Evolutionary conservation across 2,329 filamentous ascomycete genomes (phyloP), one percentile per base, ranked within the genome.

Genomic region (Teratosphaeria pseudoeucalypti): DNA sequence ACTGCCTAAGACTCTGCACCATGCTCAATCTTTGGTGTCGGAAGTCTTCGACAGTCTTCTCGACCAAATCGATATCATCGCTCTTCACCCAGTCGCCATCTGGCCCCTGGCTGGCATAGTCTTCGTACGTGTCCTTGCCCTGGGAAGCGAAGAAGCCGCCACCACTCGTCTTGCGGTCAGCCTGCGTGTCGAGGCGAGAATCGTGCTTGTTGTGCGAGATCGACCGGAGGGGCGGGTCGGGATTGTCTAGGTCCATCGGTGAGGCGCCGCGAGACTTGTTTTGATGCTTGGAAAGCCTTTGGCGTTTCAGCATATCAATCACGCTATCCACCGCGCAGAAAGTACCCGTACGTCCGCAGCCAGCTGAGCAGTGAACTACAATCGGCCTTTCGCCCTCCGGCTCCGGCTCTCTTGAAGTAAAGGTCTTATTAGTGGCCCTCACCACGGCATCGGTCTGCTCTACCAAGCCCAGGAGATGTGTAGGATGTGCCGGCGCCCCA

Each of bases 261-360:
- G 73, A 74, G 4, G 29, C 14, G 23, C 54, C 32, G 16, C 54
- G 54, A 32, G 29, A 10, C 16, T 49, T 19, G 26, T 26, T 4
- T 66, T 61, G 72, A 23, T 58, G n/a, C 34, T 58, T 39, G 12
- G 63, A 63, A 6, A 64, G 53, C 16, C 78, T 82, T 73, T 96
- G 91, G n/a, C 89, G 85, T 77, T 96, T 96, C 61, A 99, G 77
- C 89, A 96, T 95, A 74, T 96, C 92, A 59, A 97, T 87, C 9
- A 97, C 94, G 47, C 88, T 92, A 72, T 97, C 94, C 16, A 97
- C 91, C 0, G 94, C 95, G 73, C 94, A 97, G 71, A 97, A 99
- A 0, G 94, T 92, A 3, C 94, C 94, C 0, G 94, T 99, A 14
- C 94, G 87, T 0, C 94, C 94, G 74, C 94, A 99, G 0, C 94